Base-by-base conservation (phyloP, 257 asterid genomes). In the Solanum ossicruentum region DNA sequence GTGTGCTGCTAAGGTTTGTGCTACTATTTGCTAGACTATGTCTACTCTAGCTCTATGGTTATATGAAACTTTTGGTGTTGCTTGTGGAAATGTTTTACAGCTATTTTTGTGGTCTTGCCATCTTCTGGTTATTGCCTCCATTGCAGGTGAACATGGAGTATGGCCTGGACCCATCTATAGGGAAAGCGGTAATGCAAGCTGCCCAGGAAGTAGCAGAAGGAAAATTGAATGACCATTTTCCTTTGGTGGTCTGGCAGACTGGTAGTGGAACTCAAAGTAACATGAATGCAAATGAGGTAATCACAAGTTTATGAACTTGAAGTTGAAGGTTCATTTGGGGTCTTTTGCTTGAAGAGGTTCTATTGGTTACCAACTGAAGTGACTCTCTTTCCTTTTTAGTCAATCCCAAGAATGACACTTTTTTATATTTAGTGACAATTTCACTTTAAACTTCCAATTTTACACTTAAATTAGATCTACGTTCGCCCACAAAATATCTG, bases 191-290 rank as follows among this genome's bases (percentile, higher is more conserved):
- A 39, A 95, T 96, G 98, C 94, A 95, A 90, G 98, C 99, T 55
- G 98, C 99, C 8, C 95, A 96, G 88, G 99, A 96, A 90, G 99
- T 96, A 69, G 98, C 98, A 15, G 96, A 93, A 86, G 98, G 99
- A 80, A 93, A 95, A 88, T 86, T 95, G 86, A 94, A 93, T 56
- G 97, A 96, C 80, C 98, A 96, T 91, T 96, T 96, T 45, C 99
- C 99, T 2, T 88, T 95, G 95, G 98, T 96, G 85, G 95, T 96
- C 87, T 96, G 99, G 99, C 99, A 95, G 91, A 96, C 99, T 87
- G 98, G 99, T 73, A 96, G 98, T 86, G 99, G 98, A 52, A 96
- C 99, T 83, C 99, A 96, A 88, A 96, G 97, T 85, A 96, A 96
- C 89, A 96, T 96, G 99, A 96, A 96, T 73, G 99, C 99, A 86